These are phyloP conservation scores for Phaeoacremonium minimum DNA, from an alignment of 2,329 filamentous ascomycete genomes.

Conservation along the genomic window DNA sequence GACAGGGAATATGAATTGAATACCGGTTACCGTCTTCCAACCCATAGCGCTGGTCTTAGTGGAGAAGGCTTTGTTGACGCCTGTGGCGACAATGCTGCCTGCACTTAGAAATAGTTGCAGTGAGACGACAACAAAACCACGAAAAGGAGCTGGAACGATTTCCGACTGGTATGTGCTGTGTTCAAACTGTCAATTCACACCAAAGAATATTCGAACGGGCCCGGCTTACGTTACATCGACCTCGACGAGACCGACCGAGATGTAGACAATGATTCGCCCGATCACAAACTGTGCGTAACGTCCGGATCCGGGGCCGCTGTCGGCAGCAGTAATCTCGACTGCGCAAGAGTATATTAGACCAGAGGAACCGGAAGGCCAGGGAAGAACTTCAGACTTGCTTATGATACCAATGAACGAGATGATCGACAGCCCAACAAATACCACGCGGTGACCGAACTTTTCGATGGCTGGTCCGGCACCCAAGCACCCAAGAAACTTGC, in stretches of 20 bases:
- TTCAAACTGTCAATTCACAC: too few relatives aligned
- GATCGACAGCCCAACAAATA: conserved; percentile 10
- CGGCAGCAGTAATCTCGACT: conserved; percentile 14
- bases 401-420: conserved; percentile 12
- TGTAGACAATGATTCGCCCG: conserved; percentile 14
- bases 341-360: neutral
- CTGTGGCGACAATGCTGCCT: conserved; percentile 10
- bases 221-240: conserved; percentile 13
- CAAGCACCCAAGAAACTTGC: conserved; percentile 14
- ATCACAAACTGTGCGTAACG: conserved; percentile 12
- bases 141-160: conserved; percentile 12
- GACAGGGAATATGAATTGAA: too few relatives aligned
- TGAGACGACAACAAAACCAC: conserved; percentile 14
- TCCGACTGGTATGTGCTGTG: conserved; percentile 15
- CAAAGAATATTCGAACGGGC: neutral
- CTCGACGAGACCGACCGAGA: conserved; percentile 13
- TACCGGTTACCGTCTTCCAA: too few relatives aligned
- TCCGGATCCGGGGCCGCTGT: conserved; percentile 6
- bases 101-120: conserved; percentile 12
- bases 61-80: conserved; percentile 9
- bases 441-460: conserved; percentile 10
- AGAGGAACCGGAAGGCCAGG: neutral
- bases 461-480: conserved; percentile 12
- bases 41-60: conserved; percentile 4
- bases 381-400: conserved; percentile 7